A percentile compares a stretch with the other conserved stretches of the same genome.
Conservation (phyloP, 2,329 filamentous ascomycete species). For the Aspergillus sp. region DNA sequence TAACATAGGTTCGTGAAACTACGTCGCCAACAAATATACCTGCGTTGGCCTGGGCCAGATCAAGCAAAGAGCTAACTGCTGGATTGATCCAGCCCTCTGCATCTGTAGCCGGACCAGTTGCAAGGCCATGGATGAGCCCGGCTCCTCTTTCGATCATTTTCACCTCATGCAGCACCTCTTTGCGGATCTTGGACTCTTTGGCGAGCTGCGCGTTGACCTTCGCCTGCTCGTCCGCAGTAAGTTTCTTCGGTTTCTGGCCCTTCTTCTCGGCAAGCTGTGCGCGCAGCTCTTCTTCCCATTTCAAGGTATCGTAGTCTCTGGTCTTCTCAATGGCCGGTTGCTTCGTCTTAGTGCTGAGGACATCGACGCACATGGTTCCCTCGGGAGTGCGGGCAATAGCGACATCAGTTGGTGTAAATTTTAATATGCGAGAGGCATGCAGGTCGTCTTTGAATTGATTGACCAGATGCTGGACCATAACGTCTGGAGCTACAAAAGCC, state of each 20-base stretch:
- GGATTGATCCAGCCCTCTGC: constrained; percentile 79
- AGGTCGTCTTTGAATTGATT: constrained; percentile 66
- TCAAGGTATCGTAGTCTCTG: constrained; percentile 90
- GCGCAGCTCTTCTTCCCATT: constrained; percentile 92
- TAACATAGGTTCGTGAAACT: constrained; percentile 67
- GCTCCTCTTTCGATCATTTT: constrained; percentile 70
- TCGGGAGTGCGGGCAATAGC: constrained; percentile 88
- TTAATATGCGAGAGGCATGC: constrained; percentile 56
- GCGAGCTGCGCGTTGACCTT: constrained; percentile 86
- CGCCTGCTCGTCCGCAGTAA: constrained; percentile 76
- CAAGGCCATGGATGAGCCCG: constrained; percentile 73
- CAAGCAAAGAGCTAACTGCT: constrained; percentile 62
- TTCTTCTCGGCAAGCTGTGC: constrained; percentile 87
- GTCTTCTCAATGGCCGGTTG: constrained; percentile 66
- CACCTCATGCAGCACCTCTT: constrained; percentile 59
- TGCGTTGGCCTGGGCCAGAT: constrained; percentile 65
- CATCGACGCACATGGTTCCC: constrained; percentile 80
- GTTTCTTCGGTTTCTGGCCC: constrained; percentile 72
- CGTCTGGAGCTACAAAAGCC: constrained; percentile 82
- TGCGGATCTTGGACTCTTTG: constrained; percentile 73
- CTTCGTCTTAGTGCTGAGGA: constrained; percentile 72
- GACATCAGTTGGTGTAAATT: constrained; percentile 76
- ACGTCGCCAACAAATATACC: constrained; percentile 71
- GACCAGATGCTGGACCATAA: constrained; percentile 66
- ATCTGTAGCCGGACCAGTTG: constrained; percentile 80